Percentiles rank a stretch among this genome's conserved stretches.
Evolutionary conservation across 495 filamentous ascomycete species (phyloP).

Genomic region (Jackrogersella multiformis): DNA sequence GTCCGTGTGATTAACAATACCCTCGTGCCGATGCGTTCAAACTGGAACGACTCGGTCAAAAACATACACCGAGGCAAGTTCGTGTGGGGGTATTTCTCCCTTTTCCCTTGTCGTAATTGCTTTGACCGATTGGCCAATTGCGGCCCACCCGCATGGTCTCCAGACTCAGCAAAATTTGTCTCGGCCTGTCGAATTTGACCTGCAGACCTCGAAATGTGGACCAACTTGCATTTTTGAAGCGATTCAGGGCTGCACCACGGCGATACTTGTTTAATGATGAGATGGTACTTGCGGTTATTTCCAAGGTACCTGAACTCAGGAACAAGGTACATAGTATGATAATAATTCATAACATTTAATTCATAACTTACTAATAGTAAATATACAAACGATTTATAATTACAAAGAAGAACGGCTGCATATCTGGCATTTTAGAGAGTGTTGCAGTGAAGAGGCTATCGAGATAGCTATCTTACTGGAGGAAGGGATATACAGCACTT

Average conservation of each 20-base stretch:
- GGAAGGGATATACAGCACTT: slow-evolving; percentile 25
- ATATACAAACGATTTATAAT: slow-evolving; percentile 1
- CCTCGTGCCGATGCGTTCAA: slow-evolving; percentile 27
- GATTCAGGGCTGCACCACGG: slow-evolving; percentile 36
- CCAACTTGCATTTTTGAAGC: slow-evolving; percentile 37
- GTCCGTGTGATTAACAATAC: slow-evolving; percentile 25
- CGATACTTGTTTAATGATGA: slow-evolving; percentile 25
- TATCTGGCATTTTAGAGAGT: background rate
- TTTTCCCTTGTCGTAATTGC: slow-evolving; percentile 18
- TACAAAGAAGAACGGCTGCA: background rate
- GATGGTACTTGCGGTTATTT: slow-evolving; percentile 41
- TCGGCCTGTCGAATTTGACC: slow-evolving; percentile 41
- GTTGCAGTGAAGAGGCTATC: slow-evolving; percentile 2
- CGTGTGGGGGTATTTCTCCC: slow-evolving; percentile 16
- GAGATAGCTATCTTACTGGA: background rate
- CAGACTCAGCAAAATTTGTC: slow-evolving; percentile 44
- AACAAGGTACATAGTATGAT: slow-evolving; percentile 9
- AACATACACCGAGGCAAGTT: slow-evolving; percentile 42
- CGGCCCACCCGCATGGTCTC: slow-evolving; percentile 39
- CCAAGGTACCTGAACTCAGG: slow-evolving; percentile 22
- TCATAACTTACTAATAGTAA: background rate
- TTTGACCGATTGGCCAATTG: slow-evolving; percentile 41
- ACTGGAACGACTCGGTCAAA: slow-evolving; percentile 17
- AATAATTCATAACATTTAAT: background rate
- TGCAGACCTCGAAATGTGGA: slow-evolving; percentile 44